Evolutionary conservation across 352 stramenopile species (phyloP).

Genomic region (Elongisporangium prolatum): DNA sequence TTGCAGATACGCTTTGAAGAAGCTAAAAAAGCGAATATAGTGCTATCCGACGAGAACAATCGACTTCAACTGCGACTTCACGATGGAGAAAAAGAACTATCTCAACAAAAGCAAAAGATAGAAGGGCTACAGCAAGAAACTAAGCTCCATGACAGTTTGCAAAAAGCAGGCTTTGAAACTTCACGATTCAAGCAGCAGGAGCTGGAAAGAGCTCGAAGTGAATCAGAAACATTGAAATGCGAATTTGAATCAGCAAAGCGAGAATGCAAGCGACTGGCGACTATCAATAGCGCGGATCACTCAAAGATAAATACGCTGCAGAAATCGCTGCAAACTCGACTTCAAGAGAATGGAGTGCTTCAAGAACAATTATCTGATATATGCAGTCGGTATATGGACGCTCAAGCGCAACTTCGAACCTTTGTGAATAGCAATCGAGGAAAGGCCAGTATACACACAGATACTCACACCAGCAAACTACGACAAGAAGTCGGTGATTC

Average conservation of each 20-base stretch:
- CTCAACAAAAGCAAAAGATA: conserved; percentile 16
- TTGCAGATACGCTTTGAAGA: neutral
- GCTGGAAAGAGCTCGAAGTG: conserved; percentile 9
- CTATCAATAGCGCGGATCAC: conserved; percentile 1
- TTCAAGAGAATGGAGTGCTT: conserved; percentile 5
- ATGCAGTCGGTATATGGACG: conserved; percentile 1
- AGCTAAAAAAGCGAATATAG: neutral
- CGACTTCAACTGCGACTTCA: conserved; percentile 28
- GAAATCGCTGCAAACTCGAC: conserved; percentile 8
- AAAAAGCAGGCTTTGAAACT: neutral
- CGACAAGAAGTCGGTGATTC: conserved; percentile 37
- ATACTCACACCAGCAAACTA: conserved; percentile 6
- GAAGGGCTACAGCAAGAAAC: conserved; percentile 6
- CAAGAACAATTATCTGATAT: conserved; percentile 4
- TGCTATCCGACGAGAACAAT: neutral
- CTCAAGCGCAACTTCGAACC: conserved; percentile 10
- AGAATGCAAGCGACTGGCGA: conserved; percentile 3
- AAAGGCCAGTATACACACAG: neutral
- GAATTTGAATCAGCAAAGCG: conserved; percentile 2
- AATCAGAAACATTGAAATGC: neutral
- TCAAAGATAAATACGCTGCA: conserved; percentile 5
- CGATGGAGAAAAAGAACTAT: conserved; percentile 21
- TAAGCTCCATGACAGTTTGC: neutral
- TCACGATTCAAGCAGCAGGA: conserved; percentile 5
- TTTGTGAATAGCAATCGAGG: neutral